Evolutionary conservation across 352 stramenopile genomes (phyloP).

Genomic region (Pythium scleroteichum): DNA sequence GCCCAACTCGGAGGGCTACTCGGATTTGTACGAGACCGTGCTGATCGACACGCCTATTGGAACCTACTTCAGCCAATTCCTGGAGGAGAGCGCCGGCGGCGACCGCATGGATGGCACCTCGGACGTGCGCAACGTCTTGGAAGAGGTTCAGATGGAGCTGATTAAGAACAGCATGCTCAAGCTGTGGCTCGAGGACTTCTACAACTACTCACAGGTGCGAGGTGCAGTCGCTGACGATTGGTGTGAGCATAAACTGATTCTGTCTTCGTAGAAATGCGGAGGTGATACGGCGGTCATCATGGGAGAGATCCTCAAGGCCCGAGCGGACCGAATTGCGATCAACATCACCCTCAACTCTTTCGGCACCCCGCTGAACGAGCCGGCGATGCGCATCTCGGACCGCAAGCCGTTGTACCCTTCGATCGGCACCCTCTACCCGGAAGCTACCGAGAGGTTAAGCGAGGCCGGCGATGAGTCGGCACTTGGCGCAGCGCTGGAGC

Average conservation of each 20-base stretch:
- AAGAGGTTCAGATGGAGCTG: constrained; percentile 99
- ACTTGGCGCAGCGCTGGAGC: constrained; percentile 89
- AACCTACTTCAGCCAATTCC: constrained; percentile 97
- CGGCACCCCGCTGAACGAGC: constrained; percentile 91
- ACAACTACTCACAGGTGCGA: constrained; percentile 91
- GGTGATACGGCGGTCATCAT: constrained; percentile 98
- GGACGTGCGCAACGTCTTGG: constrained; percentile 95
- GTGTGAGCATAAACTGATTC: neutral
- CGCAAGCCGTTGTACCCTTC: constrained; percentile 97
- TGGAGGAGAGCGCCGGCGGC: constrained; percentile 92
- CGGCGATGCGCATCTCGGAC: constrained; percentile 96
- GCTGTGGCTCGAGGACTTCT: constrained; percentile 95
- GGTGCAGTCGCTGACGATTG: neutral
- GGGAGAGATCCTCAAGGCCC: constrained; percentile 94
- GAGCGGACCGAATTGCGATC: constrained; percentile 98
- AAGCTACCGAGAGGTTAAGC: constrained; percentile 93
- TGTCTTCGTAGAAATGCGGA: constrained; percentile 77
- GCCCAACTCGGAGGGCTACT: constrained; percentile 96
- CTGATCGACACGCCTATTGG: constrained; percentile 99
- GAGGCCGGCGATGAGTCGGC: constrained; percentile 91
- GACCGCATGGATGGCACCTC: constrained; percentile 85
- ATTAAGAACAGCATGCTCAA: constrained; percentile 99
- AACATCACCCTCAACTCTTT: constrained; percentile 99
- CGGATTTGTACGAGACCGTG: constrained; percentile 99
- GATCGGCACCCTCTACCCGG: constrained; percentile 97